phyloP scores from a whole-genome alignment of 768 basidiomycete genomes.

The Leucosporidium yakuticum region DNA sequence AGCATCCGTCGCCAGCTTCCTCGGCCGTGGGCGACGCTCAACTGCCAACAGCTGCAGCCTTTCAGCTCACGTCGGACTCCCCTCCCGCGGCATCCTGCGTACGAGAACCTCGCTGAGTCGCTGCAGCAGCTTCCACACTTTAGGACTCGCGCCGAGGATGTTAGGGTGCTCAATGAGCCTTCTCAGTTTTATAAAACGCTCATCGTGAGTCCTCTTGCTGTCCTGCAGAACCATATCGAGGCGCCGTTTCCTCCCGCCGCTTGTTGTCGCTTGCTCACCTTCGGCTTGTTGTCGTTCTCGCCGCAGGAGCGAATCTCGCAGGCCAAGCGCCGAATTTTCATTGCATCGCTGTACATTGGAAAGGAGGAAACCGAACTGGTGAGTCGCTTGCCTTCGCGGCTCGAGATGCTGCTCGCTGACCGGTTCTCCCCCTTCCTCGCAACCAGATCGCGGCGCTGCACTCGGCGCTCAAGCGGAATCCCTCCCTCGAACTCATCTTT shows the following conservation, averaged over 20 bases:
- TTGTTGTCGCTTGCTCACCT: neutral
- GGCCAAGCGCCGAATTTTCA: constrained; percentile 73
- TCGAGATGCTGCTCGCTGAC: neutral
- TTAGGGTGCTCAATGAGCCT: constrained; percentile 57
- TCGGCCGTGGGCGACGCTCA: too few species aligned
- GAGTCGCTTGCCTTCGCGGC: constrained; percentile 39
- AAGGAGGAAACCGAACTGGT: constrained; percentile 73
- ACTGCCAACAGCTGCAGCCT: too few species aligned
- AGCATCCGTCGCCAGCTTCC: too few species aligned
- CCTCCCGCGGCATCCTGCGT: too few species aligned
- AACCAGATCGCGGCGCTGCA: constrained; percentile 67
- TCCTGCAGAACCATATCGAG: too few species aligned
- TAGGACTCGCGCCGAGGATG: constrained; percentile 48
- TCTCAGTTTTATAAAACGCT: constrained; percentile 55
- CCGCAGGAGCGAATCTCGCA: constrained; percentile 64
- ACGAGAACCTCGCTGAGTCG: too few species aligned
- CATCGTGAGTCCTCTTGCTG: constrained; percentile 46
- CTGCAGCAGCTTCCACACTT: constrained; percentile 48
- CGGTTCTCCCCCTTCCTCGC: constrained; percentile 5
- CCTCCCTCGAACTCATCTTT: constrained; percentile 61
- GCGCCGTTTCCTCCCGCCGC: neutral
- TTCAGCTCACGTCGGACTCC: too few species aligned
- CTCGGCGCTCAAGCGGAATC: constrained; percentile 55
- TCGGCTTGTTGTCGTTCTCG: neutral
- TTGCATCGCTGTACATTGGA: constrained; percentile 87